Evolutionary conservation across 1,284 basidiomycete genomes (phyloP).

Genomic region (Pholiota adiposa): DNA sequence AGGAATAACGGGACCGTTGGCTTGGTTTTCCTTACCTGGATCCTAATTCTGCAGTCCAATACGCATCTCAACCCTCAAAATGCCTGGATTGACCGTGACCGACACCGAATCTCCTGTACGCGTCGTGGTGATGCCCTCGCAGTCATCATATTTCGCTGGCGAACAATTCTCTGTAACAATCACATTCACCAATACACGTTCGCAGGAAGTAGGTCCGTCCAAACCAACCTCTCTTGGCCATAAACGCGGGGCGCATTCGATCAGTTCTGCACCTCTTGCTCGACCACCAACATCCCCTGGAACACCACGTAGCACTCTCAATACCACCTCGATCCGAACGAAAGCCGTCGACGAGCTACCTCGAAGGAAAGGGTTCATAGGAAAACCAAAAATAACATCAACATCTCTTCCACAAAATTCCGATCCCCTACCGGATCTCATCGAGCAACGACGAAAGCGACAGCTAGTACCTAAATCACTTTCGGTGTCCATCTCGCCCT

Average conservation of each 20-base stretch:
- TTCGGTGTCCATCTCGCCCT: constrained; percentile 56
- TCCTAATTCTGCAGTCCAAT: neutral
- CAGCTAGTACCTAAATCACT: constrained; percentile 54
- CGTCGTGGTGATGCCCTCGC: constrained; percentile 74
- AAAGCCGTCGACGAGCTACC: constrained; percentile 29
- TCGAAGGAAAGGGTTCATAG: constrained; percentile 44
- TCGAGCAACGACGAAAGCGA: constrained; percentile 52
- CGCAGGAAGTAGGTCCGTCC: constrained; percentile 46
- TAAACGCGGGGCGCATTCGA: constrained; percentile 71
- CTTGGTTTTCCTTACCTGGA: constrained; percentile 3
- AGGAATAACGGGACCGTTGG: constrained; percentile 7
- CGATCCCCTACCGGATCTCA: constrained; percentile 44
- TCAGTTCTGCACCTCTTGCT: constrained; percentile 75
- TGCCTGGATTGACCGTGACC: constrained; percentile 22
- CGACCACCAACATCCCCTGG: constrained; percentile 82
- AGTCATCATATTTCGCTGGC: constrained; percentile 92
- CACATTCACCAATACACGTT: constrained; percentile 84
- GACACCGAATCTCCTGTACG: constrained; percentile 55
- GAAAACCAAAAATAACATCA: constrained; percentile 28
- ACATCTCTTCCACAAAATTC: constrained; percentile 21
- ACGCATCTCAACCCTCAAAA: constrained; percentile 7
- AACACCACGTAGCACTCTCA: constrained; percentile 49
- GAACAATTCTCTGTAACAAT: constrained; percentile 86
- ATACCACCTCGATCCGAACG: constrained; percentile 25
- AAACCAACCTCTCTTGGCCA: constrained; percentile 45